A percentile compares a stretch with the other conserved stretches of the same genome.
Conservation (phyloP, 305 asterid species). For the Fraxinus paxiana region DNA sequence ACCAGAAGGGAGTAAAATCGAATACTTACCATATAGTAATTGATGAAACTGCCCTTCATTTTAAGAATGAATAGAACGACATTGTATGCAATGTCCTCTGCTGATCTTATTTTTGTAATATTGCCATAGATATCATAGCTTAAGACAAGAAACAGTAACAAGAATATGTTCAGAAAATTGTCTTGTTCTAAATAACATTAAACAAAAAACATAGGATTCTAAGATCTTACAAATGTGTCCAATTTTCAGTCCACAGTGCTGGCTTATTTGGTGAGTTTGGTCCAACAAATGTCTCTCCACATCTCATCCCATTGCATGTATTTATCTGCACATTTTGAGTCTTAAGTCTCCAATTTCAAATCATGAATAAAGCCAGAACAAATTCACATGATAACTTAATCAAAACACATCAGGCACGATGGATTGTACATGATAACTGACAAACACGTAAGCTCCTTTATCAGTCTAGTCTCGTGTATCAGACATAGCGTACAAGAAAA, state of each 20-base stretch:
- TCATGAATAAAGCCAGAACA: not conserved
- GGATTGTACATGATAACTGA: not conserved
- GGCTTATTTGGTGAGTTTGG: constrained; percentile 90
- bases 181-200: not conserved
- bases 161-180: not conserved
- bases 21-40: constrained; percentile 74
- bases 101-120: constrained; percentile 46
- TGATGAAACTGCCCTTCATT: constrained; percentile 82
- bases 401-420: not conserved
- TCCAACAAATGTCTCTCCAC: constrained; percentile 80
- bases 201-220: not conserved
- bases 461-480: not conserved
- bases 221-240: constrained; percentile 85
- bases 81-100: constrained; percentile 67
- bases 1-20: not conserved
- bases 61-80: constrained; percentile 67
- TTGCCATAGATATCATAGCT: constrained; percentile 71
- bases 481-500: not conserved
- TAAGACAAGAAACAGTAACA: constrained; percentile 13
- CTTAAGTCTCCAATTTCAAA: not conserved
- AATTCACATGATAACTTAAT: not conserved
- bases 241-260: constrained; percentile 89
- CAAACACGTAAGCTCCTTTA: not conserved
- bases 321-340: constrained; percentile 51
- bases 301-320: constrained; percentile 74